phyloP scores from a whole-genome alignment of 129 eudicot genomes.

The Logfia minima region DNA sequence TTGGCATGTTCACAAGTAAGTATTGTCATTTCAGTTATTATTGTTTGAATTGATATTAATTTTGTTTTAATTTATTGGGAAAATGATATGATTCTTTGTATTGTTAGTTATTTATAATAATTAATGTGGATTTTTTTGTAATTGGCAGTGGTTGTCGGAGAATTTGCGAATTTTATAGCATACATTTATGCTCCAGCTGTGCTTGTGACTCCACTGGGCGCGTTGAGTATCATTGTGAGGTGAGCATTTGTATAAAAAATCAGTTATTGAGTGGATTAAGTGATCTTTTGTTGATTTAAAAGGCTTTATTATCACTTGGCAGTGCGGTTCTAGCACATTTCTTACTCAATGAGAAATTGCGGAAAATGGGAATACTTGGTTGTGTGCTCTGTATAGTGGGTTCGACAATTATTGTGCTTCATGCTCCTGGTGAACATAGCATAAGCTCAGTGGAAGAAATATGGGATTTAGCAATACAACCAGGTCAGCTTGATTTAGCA shows the following conservation, averaged over 20 bases:
- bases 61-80: not conserved
- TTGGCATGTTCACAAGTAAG: conserved; percentile 95
- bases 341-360: conserved; percentile 69
- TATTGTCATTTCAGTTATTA: conserved; percentile 1
- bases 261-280: conserved; percentile 7
- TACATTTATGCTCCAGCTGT: conserved; percentile 93
- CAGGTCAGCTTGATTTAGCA: conserved; percentile 46
- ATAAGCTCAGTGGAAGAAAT: conserved; percentile 77
- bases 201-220: conserved; percentile 94
- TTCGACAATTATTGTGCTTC: conserved; percentile 81
- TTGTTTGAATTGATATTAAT: not conserved
- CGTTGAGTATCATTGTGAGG: conserved; percentile 91
- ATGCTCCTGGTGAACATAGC: conserved; percentile 81
- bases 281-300: not conserved
- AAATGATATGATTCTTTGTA: not conserved
- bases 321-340: conserved; percentile 90
- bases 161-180: conserved; percentile 85
- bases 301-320: conserved; percentile 3
- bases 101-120: conserved; percentile 6
- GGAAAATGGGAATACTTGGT: conserved; percentile 72
- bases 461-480: conserved; percentile 85
- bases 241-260: conserved; percentile 23
- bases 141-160: conserved; percentile 81
- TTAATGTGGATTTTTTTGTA: not conserved
- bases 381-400: conserved; percentile 84